Base-by-base conservation (phyloP, 1,139 yeast genomes). In the Yamadazyma atlantica region DNA sequence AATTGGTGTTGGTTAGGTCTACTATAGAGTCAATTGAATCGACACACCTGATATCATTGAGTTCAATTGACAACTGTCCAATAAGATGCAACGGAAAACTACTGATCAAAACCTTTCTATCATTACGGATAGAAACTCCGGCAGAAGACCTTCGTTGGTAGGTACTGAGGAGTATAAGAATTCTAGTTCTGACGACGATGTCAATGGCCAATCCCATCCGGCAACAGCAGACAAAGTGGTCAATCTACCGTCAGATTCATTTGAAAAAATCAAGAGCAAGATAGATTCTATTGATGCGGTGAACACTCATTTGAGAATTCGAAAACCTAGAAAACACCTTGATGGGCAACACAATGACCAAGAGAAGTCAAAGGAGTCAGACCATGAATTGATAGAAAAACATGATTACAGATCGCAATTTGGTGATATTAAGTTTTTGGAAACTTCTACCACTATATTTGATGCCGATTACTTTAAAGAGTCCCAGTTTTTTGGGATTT, bases 401-500 rank as follows among this genome's bases (percentile, higher is more conserved):
- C 23, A 16, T 4, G 16, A 24, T 10, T 49, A 48, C 32, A 29
- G 51, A 19, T 49, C 53, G 2, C 46, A 45, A 21, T 66, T 75
- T 41, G 66, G 69, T 14, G 80, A 75, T 47, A 68, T 73, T 28
- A 62, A 64, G 34, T 73, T 73, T 49, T 51, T 55, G 33, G 62
- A 65, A 27, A 53, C 57, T 11, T 55, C 71, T 10, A 60, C 74
- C 4, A 70, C 82, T 4, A 73, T 80, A 4, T 65, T 80, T 41
- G 85, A 80, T 50, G 62, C 69, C 24, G 64, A 54, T 2, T 46
- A 50, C 16, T 65, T 72, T 45, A 59, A 62, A 39, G 43, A 57
- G 1, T 65, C 78, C 4, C 66, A 69, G 37, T 83, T 80, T 53
- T 77, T 73, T 45, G 94, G 92, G 1, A 64, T 84, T 31, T 85